These are phyloP conservation scores for Amauroascus verrucosus DNA, from an alignment of 2,329 filamentous ascomycete species.

Conservation along the genomic window DNA sequence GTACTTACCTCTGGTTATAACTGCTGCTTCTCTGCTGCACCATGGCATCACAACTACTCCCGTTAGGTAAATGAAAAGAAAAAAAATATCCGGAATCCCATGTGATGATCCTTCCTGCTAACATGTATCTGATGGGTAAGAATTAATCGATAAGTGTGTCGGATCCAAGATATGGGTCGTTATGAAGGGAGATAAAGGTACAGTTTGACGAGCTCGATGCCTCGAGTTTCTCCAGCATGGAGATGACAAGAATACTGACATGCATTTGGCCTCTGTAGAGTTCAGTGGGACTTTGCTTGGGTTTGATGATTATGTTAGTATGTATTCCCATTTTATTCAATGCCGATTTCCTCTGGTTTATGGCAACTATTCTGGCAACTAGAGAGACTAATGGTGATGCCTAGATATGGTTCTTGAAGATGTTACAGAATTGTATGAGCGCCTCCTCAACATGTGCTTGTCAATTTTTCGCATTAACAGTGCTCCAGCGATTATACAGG, in stretches of 20 bases:
- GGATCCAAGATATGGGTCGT: conserved; percentile 97
- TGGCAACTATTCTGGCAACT: neutral
- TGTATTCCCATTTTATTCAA: conserved; percentile 45
- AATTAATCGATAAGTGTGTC: conserved; percentile 98
- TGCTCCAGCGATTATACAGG: conserved; percentile 74
- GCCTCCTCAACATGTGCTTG: neutral
- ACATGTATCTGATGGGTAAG: conserved; percentile 38
- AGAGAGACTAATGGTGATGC: neutral
- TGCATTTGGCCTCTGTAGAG: no score
- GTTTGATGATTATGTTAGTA: conserved; percentile 99
- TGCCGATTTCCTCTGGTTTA: conserved; percentile 2
- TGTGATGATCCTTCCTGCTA: neutral
- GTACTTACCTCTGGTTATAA: no score
- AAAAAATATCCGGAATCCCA: neutral
- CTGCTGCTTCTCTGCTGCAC: neutral
- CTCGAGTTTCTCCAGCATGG: no score
- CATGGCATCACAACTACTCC: conserved; percentile 66
- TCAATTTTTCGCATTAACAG: conserved; percentile 5
- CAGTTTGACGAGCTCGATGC: conserved; percentile 10
- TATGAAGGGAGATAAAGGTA: conserved; percentile 99
- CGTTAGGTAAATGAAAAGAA: conserved; percentile 56
- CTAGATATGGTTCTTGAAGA: conserved; percentile 96
- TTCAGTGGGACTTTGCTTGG: conserved; percentile 90
- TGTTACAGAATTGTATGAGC: conserved; percentile 80
- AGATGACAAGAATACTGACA: no score